phyloP scores from a whole-genome alignment of 2,329 filamentous ascomycete species.

The Fusarium lyarnte region DNA sequence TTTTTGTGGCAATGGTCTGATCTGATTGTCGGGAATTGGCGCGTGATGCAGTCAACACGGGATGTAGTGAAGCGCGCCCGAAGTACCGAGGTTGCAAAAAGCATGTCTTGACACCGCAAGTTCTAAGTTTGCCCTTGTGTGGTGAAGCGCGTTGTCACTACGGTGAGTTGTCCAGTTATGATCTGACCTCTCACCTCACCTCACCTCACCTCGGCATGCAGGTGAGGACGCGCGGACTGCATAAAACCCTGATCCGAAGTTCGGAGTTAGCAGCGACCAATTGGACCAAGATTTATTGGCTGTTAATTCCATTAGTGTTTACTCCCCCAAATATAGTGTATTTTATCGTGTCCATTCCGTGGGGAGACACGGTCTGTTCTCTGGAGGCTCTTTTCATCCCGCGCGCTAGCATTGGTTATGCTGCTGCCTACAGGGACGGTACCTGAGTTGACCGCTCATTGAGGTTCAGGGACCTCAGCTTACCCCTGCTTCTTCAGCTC shows the following conservation, averaged over 20 bases:
- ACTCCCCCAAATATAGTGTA: neutral
- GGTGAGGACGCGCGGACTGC: neutral
- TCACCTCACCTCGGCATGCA: neutral
- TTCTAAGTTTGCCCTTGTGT: neutral
- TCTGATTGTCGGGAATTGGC: neutral
- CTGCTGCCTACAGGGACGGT: conserved; percentile 15
- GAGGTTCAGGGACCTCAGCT: conserved; percentile 1
- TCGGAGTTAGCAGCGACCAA: neutral
- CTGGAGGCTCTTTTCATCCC: neutral
- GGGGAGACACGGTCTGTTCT: neutral
- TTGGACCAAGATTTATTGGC: neutral
- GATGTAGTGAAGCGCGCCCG: neutral
- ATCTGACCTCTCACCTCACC: conserved; percentile 1
- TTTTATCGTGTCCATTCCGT: neutral
- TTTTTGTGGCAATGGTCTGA: too few relatives aligned
- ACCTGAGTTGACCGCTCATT: conserved; percentile 29
- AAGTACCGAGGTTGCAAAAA: neutral
- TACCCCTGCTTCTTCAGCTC: conserved; percentile 30
- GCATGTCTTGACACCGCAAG: neutral
- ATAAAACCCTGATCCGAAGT: neutral
- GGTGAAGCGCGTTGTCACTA: neutral
- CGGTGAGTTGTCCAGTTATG: neutral
- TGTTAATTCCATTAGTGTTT: neutral
- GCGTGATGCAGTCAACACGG: neutral
- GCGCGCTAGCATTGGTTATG: neutral